Conservation (phyloP, 169 alveolate genomes). For the Plasmodium chabaudi region DNA sequence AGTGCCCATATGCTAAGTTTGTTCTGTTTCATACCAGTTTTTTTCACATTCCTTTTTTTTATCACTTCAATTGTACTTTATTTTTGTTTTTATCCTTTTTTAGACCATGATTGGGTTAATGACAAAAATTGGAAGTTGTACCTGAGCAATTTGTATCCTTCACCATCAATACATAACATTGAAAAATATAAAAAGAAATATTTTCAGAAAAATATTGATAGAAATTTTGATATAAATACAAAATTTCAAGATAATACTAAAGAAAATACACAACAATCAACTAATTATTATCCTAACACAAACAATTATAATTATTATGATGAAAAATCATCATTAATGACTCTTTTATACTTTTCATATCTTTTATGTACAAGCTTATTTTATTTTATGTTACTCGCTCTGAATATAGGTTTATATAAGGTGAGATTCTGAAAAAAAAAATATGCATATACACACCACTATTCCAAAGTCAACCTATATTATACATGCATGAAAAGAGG, state of each 20-base stretch:
- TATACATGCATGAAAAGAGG: too few species aligned
- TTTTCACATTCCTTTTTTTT: not conserved
- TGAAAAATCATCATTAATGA: conserved; percentile 27
- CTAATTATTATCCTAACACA: conserved; percentile 17
- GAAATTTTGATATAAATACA: conserved; percentile 39
- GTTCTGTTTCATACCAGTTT: too few species aligned
- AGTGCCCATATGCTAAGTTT: too few species aligned
- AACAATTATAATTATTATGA: conserved; percentile 19
- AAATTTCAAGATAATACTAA: conserved; percentile 17
- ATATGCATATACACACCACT: not conserved
- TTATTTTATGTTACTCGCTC: conserved; percentile 34
- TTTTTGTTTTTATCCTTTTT: not conserved
- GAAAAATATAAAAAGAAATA: conserved; percentile 71
- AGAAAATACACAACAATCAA: conserved; percentile 37
- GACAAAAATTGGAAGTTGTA: conserved; percentile 66
- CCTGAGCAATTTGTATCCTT: conserved; percentile 54
- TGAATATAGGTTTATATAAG: conserved; percentile 51
- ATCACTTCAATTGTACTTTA: not conserved
- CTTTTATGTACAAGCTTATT: conserved; percentile 39
- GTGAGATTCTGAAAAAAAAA: conserved; percentile 10
- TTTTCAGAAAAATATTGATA: conserved; percentile 66
- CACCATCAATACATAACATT: conserved; percentile 63
- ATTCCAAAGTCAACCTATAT: too few species aligned
- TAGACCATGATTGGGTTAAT: conserved; percentile 76
- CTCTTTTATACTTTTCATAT: conserved; percentile 28